phyloP scores from a whole-genome alignment of 106 monocot genomes.

The Narthecium ossifragum region DNA sequence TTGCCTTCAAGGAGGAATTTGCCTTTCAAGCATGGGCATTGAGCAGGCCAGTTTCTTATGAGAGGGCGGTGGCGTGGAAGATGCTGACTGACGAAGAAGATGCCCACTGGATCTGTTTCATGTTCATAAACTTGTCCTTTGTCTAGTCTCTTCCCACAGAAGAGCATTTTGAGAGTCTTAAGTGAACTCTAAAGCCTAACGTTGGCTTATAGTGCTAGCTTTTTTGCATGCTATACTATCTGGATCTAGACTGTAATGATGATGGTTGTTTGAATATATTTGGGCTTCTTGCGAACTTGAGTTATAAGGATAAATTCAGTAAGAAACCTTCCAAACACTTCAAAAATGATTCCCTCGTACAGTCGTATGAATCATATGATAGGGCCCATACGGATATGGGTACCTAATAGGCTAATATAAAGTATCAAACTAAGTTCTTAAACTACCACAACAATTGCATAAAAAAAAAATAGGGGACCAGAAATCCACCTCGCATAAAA shows the following conservation, averaged over 20 bases:
- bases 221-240: neutral
- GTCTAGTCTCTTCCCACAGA: constrained; percentile 8
- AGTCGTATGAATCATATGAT: too few species aligned
- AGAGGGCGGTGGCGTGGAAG: constrained; percentile 57
- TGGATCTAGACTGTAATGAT: neutral
- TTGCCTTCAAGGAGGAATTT: constrained; percentile 44
- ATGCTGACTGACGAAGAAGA: constrained; percentile 43
- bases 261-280: neutral
- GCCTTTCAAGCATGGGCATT: constrained; percentile 62
- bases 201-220: neutral
- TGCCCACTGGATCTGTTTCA: constrained; percentile 60
- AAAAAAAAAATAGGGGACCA: too few species aligned
- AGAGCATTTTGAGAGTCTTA: neutral
- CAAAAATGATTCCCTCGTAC: too few species aligned
- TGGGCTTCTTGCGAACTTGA: too few species aligned
- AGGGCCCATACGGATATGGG: too few species aligned
- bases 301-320: too few species aligned
- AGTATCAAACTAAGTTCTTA: too few species aligned
- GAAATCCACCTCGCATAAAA: too few species aligned
- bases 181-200: neutral
- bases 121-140: constrained; percentile 71
- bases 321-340: too few species aligned
- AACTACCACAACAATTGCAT: too few species aligned
- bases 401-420: too few species aligned
- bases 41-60: constrained; percentile 45